Evolutionary conservation across 1,139 yeast species (phyloP).

Genomic region (Kodamaea sp.): DNA sequence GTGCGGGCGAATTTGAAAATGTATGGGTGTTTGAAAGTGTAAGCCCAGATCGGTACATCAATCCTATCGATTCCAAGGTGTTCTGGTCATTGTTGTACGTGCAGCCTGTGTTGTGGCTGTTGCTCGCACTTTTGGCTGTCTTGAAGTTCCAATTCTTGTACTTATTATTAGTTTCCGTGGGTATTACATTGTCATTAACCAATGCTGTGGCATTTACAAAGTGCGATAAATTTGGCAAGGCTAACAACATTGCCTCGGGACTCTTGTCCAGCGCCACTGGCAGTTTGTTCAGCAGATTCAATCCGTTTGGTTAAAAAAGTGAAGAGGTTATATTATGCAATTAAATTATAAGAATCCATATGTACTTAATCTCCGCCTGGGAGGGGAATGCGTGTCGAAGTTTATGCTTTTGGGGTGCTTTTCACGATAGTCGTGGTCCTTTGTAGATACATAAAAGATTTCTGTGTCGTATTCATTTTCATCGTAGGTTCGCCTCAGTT

Average conservation of each 20-base stretch:
- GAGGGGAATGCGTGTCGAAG: no score
- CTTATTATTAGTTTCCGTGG: conserved; percentile 62
- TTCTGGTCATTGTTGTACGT: conserved; percentile 82
- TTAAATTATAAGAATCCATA: no score
- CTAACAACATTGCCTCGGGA: conserved; percentile 57
- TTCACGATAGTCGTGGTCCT: no score
- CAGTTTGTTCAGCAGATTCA: conserved; percentile 48
- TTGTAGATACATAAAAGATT: no score
- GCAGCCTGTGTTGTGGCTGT: conserved; percentile 74
- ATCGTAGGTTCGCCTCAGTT: neutral
- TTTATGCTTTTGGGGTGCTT: no score
- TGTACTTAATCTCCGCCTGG: no score
- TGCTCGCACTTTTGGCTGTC: conserved; percentile 73
- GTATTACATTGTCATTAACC: conserved; percentile 69
- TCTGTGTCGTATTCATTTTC: neutral
- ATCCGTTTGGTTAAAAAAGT: conserved; percentile 39
- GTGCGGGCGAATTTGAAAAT: conserved; percentile 58
- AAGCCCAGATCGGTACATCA: conserved; percentile 76
- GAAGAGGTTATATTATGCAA: neutral
- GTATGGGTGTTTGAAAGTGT: conserved; percentile 91
- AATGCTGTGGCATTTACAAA: conserved; percentile 88
- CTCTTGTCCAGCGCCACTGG: conserved; percentile 53
- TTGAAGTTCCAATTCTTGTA: conserved; percentile 78
- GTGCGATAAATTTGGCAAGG: conserved; percentile 87
- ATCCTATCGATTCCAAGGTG: conserved; percentile 86